phyloP scores from a whole-genome alignment of 2,329 filamentous ascomycete genomes.

The Cadophora luteo-olivacea region DNA sequence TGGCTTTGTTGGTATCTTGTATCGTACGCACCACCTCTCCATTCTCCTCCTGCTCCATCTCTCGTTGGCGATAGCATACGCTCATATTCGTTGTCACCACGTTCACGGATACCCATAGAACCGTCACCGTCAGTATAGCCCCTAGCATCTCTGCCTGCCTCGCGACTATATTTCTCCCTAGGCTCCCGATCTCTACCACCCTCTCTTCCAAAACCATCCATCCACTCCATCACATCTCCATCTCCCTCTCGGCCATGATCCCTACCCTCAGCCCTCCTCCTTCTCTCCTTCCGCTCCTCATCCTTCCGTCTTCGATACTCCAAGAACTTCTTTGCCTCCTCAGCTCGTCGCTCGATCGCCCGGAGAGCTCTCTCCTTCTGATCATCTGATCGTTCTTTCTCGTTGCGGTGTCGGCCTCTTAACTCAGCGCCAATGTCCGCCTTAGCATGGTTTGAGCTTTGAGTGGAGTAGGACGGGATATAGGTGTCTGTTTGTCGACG shows the following conservation, averaged over 20 bases:
- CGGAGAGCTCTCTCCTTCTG: not conserved
- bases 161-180: too few species aligned
- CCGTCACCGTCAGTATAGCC: too few species aligned
- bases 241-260: not conserved
- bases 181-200: too few species aligned
- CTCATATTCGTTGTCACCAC: too few species aligned
- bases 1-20: not conserved
- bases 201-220: too few species aligned
- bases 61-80: too few species aligned
- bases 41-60: too few species aligned
- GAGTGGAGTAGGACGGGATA: not conserved
- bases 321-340: not conserved
- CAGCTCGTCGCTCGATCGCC: not conserved
- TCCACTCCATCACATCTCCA: too few species aligned
- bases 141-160: too few species aligned
- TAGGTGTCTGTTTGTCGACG: not conserved
- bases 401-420: not conserved
- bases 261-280: not conserved
- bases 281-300: not conserved
- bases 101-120: too few species aligned
- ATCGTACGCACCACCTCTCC: not conserved
- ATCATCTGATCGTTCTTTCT: not conserved
- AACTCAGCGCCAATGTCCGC: not conserved
- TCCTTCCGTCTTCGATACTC: not conserved
- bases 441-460: not conserved